Evolutionary conservation across 2,329 filamentous ascomycete genomes (phyloP).

Genomic region (Lachnellula hyalina): DNA sequence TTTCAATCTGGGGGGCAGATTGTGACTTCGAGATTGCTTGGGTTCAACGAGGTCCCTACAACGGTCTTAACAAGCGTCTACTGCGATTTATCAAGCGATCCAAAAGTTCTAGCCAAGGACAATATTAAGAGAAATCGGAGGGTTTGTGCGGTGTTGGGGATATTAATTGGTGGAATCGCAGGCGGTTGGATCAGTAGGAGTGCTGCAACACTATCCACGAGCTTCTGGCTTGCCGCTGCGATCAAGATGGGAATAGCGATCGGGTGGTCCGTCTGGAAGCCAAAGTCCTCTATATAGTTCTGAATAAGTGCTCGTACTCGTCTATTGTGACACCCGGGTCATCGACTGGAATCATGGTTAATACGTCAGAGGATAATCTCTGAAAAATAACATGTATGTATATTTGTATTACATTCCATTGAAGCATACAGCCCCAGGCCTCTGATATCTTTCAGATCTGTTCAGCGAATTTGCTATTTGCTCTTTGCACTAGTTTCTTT

Average conservation of each 20-base stretch:
- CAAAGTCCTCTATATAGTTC: constrained; percentile 12
- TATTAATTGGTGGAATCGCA: constrained; percentile 48
- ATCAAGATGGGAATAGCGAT: constrained; percentile 53
- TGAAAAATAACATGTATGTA: background rate
- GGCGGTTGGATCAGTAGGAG: constrained; percentile 52
- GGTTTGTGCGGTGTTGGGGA: constrained; percentile 42
- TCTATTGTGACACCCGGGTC: background rate
- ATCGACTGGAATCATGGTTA: background rate
- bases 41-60: constrained; percentile 66
- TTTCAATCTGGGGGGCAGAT: constrained; percentile 77
- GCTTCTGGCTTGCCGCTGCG: constrained; percentile 38
- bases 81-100: constrained; percentile 71
- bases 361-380: background rate
- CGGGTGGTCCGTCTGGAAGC: constrained; percentile 57
- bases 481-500: background rate
- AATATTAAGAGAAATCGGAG: constrained; percentile 51
- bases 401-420: background rate
- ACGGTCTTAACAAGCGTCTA: constrained; percentile 79
- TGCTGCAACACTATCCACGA: constrained; percentile 44
- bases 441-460: background rate
- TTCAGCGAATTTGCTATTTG: background rate
- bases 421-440: background rate
- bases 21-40: constrained; percentile 64
- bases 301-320: background rate
- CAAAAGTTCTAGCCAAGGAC: constrained; percentile 39